A percentile compares a stretch with the other conserved stretches of the same genome.
phyloP scores from a whole-genome alignment of 257 asterid genomes.

The Lithospermum erythrorhizon region DNA sequence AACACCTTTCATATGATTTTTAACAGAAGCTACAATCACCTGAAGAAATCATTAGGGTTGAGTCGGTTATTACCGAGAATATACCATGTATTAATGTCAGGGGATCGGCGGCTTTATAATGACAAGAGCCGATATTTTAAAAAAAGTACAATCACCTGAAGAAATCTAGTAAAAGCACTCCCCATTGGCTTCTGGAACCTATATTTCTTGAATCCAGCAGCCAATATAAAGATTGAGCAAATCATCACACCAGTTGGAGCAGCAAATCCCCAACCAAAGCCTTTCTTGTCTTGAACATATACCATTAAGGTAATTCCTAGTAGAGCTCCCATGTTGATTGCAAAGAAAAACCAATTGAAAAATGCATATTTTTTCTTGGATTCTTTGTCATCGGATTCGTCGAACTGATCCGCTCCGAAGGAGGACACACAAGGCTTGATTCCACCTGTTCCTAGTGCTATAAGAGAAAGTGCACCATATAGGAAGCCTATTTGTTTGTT shows the following conservation, averaged over 20 bases:
- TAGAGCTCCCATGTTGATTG: slow-evolving; percentile 75
- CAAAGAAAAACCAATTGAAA: slow-evolving; percentile 84
- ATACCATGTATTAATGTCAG: too few relatives aligned
- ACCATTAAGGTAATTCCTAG: slow-evolving; percentile 60
- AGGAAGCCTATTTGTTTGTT: slow-evolving; percentile 36
- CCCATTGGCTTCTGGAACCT: slow-evolving; percentile 74
- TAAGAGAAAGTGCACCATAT: slow-evolving; percentile 44
- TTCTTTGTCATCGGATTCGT: slow-evolving; percentile 39
- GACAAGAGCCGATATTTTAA: too few relatives aligned
- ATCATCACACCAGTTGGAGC: slow-evolving; percentile 43
- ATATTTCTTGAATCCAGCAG: slow-evolving; percentile 36
- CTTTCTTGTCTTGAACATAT: slow-evolving; percentile 44
- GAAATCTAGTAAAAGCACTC: slow-evolving; percentile 67
- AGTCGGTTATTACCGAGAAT: too few relatives aligned
- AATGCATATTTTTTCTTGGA: slow-evolving; percentile 51
- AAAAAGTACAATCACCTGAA: slow-evolving; percentile 44
- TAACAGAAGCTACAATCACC: slow-evolving; percentile 40
- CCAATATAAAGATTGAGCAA: slow-evolving; percentile 32
- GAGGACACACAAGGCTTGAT: slow-evolving; percentile 81
- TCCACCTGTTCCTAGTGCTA: slow-evolving; percentile 78
- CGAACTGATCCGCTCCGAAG: slow-evolving; percentile 73
- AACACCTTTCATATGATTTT: slow-evolving; percentile 45
- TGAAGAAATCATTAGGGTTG: slow-evolving; percentile 65
- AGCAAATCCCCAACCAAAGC: slow-evolving; percentile 71
- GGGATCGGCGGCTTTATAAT: too few relatives aligned